Evolutionary conservation across 1,284 basidiomycete genomes (phyloP).

Genomic region (Ganoderma boninense): DNA sequence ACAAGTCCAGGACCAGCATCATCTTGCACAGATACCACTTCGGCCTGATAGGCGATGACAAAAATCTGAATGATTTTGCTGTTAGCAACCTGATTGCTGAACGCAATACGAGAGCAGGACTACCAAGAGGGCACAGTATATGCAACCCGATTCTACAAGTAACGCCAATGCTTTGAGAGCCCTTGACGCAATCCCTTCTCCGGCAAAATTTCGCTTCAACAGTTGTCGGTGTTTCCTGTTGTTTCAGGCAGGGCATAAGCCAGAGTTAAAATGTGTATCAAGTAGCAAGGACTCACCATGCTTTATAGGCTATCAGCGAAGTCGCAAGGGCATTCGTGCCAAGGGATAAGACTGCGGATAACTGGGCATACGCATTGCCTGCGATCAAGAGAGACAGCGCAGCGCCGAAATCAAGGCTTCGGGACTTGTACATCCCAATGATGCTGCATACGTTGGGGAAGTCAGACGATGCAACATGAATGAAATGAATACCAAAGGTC

Average conservation of each 20-base stretch:
- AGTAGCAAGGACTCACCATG: neutral
- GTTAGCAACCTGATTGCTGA: neutral
- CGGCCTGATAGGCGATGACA: neutral
- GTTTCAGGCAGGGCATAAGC: neutral
- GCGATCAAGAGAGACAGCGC: neutral
- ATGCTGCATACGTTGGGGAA: neutral
- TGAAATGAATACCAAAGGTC: neutral
- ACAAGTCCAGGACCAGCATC: too few relatives aligned
- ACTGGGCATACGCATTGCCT: neutral
- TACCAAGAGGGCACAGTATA: conserved; percentile 7
- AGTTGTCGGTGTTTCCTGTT: neutral
- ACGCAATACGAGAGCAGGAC: neutral
- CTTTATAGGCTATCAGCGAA: conserved; percentile 1
- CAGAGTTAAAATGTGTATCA: neutral
- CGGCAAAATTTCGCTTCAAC: neutral
- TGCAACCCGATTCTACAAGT: conserved; percentile 3
- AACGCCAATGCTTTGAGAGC: conserved; percentile 2
- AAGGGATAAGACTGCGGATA: neutral
- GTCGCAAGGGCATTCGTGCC: conserved; percentile 1
- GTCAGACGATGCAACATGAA: neutral
- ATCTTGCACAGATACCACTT: neutral
- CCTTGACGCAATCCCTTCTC: neutral
- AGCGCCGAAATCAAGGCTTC: neutral
- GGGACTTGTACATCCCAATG: neutral
- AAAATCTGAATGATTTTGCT: neutral